Base-by-base conservation (phyloP, 257 asterid genomes). In the Penstemon davidsonii region DNA sequence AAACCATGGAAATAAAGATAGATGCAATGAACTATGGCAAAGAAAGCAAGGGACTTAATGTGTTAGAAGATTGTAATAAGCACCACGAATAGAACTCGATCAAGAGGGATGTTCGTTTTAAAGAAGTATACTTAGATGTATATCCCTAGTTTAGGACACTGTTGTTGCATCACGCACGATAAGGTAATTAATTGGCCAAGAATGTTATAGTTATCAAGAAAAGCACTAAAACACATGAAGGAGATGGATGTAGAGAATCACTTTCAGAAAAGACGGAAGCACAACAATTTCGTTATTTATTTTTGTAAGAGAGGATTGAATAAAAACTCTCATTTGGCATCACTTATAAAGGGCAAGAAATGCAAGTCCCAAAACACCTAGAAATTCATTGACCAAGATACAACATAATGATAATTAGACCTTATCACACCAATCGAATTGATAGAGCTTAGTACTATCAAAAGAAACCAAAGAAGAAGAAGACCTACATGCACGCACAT, bases 331-430 rank as follows among this genome's bases (percentile, higher is more conserved):
- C 47, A 66, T 19, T 43, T 0, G 18, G 45, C 55, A 41, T 54
- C 46, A 47, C 54, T 44, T 41, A 36, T 1, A 25, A 3, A 43
- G 39, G 40, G 3, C 64, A 69, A 55, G 61, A 61, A 38, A 39
- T 33, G 52, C 44, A 60, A 73, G 69, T 60, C 60, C 55, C 15
- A 5, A 19, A 47, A 39, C 33, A 58, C 66, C 57, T 12, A 54
- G 1, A 25, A 25, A 25, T 25, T 25, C 33, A 25, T 25, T 25
- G 33, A 25, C 33, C 33, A 25, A 25, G 33, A 25, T 25, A 25
- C 33, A 25, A 25, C 33, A 25, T 25, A 25, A 25, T 25, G 33
- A 25, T 25, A 25, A 25, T 25, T 25, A 25, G 2, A 25, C 2
- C 33, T 1, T 2, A 25, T 25, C 33, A 25, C 33, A 25, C 2